Evolutionary conservation across 2,329 filamentous ascomycete species (phyloP).

Genomic region (Cladorrhinum sp.): DNA sequence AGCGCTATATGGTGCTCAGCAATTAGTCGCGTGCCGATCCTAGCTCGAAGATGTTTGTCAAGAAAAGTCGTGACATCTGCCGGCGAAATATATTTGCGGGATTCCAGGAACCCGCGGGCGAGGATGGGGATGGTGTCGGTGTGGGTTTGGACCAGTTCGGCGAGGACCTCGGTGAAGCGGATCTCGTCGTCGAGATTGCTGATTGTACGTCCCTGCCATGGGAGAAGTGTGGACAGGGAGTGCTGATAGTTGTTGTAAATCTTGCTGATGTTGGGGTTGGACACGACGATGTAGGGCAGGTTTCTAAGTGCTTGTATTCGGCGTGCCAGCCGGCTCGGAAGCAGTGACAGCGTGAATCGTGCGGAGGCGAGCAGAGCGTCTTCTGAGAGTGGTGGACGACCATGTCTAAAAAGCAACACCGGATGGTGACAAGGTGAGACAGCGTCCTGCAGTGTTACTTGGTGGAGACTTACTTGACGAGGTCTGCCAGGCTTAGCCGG

Average conservation of each 20-base stretch:
- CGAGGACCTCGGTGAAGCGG: slow-evolving; percentile 85
- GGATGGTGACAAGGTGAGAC: slow-evolving; percentile 9
- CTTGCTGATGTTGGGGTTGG: slow-evolving; percentile 90
- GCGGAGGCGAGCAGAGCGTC: slow-evolving; percentile 82
- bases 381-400: slow-evolving; percentile 78
- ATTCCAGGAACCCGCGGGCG: slow-evolving; percentile 89
- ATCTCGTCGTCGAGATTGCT: slow-evolving; percentile 82
- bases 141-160: slow-evolving; percentile 93
- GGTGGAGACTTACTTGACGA: slow-evolving; percentile 66
- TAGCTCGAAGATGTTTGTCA: slow-evolving; percentile 87
- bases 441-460: slow-evolving; percentile 2
- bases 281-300: slow-evolving; percentile 94
- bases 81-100: slow-evolving; percentile 81
- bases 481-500: slow-evolving; percentile 77
- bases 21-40: slow-evolving; percentile 90
- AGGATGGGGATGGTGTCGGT: slow-evolving; percentile 91
- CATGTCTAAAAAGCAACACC: slow-evolving; percentile 48
- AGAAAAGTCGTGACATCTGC: slow-evolving; percentile 85
- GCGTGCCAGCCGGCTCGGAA: slow-evolving; percentile 88
- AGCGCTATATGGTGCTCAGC: slow-evolving; percentile 96
- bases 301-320: slow-evolving; percentile 91
- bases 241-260: slow-evolving; percentile 98
- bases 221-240: slow-evolving; percentile 84
- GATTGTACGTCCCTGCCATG: slow-evolving; percentile 69
- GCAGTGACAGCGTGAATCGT: slow-evolving; percentile 90